phyloP scores from a whole-genome alignment of 495 filamentous ascomycete genomes.

The Aspergillus conjunctus region DNA sequence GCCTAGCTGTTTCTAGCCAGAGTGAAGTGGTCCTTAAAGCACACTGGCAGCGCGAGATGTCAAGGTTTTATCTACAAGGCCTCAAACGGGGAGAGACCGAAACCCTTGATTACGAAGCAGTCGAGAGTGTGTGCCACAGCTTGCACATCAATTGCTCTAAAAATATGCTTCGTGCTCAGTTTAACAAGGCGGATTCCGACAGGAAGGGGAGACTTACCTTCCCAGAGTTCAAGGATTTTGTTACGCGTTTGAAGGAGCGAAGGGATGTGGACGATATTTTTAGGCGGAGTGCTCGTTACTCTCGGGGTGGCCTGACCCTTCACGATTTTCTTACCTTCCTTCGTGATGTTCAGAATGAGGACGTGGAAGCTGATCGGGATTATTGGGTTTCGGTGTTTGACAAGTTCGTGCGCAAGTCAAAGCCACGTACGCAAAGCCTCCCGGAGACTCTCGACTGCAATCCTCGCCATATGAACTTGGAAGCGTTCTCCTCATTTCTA shows the following conservation, averaged over 20 bases:
- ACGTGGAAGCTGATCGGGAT: conserved; percentile 63
- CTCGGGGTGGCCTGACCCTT: conserved; percentile 63
- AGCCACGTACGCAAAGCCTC: conserved; percentile 50
- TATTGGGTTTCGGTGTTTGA: conserved; percentile 76
- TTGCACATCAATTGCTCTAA: conserved; percentile 87
- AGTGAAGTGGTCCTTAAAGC: conserved; percentile 76
- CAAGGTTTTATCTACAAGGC: conserved; percentile 60
- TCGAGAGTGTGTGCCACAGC: conserved; percentile 80
- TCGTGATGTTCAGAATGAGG: conserved; percentile 69
- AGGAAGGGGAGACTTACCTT: conserved; percentile 67
- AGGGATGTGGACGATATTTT: conserved; percentile 77
- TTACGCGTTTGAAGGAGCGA: conserved; percentile 77
- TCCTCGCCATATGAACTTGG: conserved; percentile 64
- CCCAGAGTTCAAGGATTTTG: conserved; percentile 77
- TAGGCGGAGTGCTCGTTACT: conserved; percentile 50
- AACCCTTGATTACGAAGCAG: conserved; percentile 69
- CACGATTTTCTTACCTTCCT: conserved; percentile 78
- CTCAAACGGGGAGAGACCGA: conserved; percentile 61
- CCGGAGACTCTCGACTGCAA: conserved; percentile 40
- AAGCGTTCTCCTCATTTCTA: conserved; percentile 74
- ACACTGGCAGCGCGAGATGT: conserved; percentile 89
- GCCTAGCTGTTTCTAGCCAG: conserved; percentile 69
- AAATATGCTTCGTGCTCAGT: conserved; percentile 71
- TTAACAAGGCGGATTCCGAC: conserved; percentile 69
- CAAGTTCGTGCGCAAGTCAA: conserved; percentile 68